Percentiles rank a stretch among this genome's conserved stretches.
Evolutionary conservation across 1,284 basidiomycete genomes (phyloP).

Genomic region (Papiliotrema terrestris): DNA sequence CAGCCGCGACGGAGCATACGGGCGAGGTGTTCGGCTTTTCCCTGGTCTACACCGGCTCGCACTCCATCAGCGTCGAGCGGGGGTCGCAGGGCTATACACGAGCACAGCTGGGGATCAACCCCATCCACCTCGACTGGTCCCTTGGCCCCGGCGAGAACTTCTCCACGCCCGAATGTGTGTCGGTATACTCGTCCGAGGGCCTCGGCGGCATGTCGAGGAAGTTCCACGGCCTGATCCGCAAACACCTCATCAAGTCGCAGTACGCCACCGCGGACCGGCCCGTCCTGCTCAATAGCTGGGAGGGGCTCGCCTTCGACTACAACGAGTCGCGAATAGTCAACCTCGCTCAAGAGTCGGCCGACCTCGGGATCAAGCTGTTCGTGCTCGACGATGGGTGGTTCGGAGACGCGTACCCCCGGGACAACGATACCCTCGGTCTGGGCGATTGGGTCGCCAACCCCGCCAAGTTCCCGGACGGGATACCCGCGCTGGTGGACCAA

Average conservation of each 20-base stretch:
- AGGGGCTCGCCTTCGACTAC: conserved; percentile 36
- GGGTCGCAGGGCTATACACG: conserved; percentile 15
- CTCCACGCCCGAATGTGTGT: conserved; percentile 32
- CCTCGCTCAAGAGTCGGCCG: conserved; percentile 22
- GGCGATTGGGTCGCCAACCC: conserved; percentile 36
- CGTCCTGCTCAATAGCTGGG: conserved; percentile 36
- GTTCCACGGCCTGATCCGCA: conserved; percentile 25
- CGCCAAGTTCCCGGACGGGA: conserved; percentile 27
- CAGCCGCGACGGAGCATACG: conserved; percentile 18
- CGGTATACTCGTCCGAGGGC: conserved; percentile 18
- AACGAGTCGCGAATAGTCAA: conserved; percentile 16
- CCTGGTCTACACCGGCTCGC: conserved; percentile 30
- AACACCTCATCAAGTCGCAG: conserved; percentile 19
- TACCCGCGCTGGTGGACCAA: conserved; percentile 16
- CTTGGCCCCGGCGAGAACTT: conserved; percentile 23
- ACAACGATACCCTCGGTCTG: conserved; percentile 21
- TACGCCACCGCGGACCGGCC: conserved; percentile 22
- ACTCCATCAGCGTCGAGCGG: conserved; percentile 21
- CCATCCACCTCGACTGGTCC: conserved; percentile 25
- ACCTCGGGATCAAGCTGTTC: conserved; percentile 31
- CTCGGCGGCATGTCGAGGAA: conserved; percentile 27
- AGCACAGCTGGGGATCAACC: conserved; percentile 28
- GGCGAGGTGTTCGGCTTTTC: conserved; percentile 28
- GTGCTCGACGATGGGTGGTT: conserved; percentile 45
- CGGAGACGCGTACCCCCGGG: conserved; percentile 30